These are phyloP conservation scores for Taphrina populina DNA, from an alignment of 1,139 yeast genomes.

Conservation along the genomic window DNA sequence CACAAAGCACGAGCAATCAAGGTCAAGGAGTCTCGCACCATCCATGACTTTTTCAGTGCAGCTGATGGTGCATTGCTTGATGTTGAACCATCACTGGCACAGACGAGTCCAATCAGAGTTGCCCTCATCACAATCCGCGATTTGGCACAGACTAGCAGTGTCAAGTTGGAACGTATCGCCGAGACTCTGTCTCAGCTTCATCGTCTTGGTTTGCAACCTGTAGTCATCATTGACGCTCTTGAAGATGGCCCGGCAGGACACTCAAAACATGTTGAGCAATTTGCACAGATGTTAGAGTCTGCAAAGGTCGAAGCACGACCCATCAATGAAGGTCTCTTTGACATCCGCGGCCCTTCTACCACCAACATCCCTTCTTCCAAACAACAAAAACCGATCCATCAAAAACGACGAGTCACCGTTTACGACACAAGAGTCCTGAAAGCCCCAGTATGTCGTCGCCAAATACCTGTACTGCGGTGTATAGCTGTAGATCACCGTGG, in stretches of 20 bases:
- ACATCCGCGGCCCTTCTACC: not conserved
- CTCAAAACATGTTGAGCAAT: conserved; percentile 34
- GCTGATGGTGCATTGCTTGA: conserved; percentile 13
- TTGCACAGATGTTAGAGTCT: conserved; percentile 19
- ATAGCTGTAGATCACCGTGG: conserved; percentile 45
- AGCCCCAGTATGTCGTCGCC: conserved; percentile 30
- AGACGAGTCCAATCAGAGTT: conserved; percentile 43
- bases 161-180: conserved; percentile 51
- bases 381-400: conserved; percentile 39
- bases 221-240: conserved; percentile 45
- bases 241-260: conserved; percentile 35
- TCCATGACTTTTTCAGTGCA: conserved; percentile 15
- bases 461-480: conserved; percentile 18
- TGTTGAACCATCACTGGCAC: conserved; percentile 42
- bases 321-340: conserved; percentile 37
- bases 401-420: conserved; percentile 39
- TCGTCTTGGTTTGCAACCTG: conserved; percentile 54
- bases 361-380: no score
- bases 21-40: not conserved
- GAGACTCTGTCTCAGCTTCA: conserved; percentile 54
- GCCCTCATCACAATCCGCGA: conserved; percentile 55
- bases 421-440: conserved; percentile 27
- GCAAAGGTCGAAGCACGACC: conserved; percentile 40
- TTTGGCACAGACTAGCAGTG: conserved; percentile 45
- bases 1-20: conserved; percentile 41